phyloP scores from a whole-genome alignment of 345 rosid species.

The Ricinus communis region DNA sequence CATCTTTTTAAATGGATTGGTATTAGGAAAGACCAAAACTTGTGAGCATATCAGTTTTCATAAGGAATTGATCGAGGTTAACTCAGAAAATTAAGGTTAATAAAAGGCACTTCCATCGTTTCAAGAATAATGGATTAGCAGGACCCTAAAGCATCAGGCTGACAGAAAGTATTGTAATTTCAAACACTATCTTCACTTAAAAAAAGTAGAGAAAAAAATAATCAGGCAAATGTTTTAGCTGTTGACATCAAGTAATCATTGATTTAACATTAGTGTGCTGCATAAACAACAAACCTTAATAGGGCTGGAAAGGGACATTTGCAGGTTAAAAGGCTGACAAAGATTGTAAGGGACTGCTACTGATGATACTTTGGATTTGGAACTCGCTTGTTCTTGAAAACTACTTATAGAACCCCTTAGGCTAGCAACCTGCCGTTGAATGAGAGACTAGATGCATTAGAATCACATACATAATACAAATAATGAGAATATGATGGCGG shows the following conservation, averaged over 20 bases:
- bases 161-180: background rate
- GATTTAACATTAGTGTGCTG: background rate
- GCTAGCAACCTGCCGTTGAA: constrained; percentile 76
- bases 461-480: background rate
- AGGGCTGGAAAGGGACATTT: constrained; percentile 74
- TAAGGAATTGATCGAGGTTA: background rate
- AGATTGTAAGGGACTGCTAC: constrained; percentile 67
- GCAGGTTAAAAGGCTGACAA: constrained; percentile 68
- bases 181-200: background rate
- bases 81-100: background rate
- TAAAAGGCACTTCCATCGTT: background rate
- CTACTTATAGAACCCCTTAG: constrained; percentile 91
- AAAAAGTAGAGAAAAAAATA: background rate
- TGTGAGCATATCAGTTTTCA: background rate
- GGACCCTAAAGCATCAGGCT: background rate
- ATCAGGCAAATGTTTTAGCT: background rate
- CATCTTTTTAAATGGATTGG: background rate
- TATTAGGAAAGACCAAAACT: background rate
- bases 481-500: background rate
- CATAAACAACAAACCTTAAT: constrained; percentile 46
- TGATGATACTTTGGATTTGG: constrained; percentile 61
- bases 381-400: constrained; percentile 98
- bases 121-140: background rate
- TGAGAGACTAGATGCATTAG: background rate
- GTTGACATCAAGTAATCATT: background rate